A percentile compares a stretch with the other conserved stretches of the same genome.
Evolutionary conservation across 305 asterid species (phyloP).

Genomic region (Fraxinus greggii): DNA sequence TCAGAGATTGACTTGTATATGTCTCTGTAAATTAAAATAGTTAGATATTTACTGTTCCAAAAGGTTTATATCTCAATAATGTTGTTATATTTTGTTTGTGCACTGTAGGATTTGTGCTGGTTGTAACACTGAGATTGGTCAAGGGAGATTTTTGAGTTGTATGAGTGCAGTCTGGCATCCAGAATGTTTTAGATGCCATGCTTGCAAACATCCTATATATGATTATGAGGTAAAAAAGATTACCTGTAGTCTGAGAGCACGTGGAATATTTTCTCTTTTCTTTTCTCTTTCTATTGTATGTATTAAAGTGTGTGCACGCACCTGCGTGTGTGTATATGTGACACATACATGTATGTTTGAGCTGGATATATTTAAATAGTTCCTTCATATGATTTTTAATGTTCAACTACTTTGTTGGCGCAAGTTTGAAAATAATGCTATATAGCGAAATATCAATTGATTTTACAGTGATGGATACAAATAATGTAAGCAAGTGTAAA

Average conservation of each 20-base stretch:
- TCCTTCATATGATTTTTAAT: neutral
- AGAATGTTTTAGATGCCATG: constrained; percentile 84
- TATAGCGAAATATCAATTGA: neutral
- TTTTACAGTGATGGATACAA: neutral
- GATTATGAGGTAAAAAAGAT: constrained; percentile 75
- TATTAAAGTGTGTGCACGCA: neutral
- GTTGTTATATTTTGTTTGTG: constrained; percentile 20
- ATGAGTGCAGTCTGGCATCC: constrained; percentile 88
- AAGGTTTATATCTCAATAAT: neutral
- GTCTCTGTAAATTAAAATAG: neutral
- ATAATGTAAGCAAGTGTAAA: neutral
- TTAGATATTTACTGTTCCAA: neutral
- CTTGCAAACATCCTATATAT: constrained; percentile 85
- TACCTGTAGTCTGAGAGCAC: neutral
- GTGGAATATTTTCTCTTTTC: neutral
- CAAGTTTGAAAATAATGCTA: neutral
- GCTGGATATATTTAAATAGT: neutral
- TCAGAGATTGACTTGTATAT: neutral
- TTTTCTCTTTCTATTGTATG: constrained; percentile 1
- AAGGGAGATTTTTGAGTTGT: constrained; percentile 89
- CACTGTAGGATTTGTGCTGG: constrained; percentile 83
- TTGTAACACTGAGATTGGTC: constrained; percentile 78
- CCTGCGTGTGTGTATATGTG: neutral
- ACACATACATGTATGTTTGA: neutral
- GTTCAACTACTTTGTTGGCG: neutral